Conservation (phyloP, 2,329 filamentous ascomycete species). For the Fusarium kyushuense region DNA sequence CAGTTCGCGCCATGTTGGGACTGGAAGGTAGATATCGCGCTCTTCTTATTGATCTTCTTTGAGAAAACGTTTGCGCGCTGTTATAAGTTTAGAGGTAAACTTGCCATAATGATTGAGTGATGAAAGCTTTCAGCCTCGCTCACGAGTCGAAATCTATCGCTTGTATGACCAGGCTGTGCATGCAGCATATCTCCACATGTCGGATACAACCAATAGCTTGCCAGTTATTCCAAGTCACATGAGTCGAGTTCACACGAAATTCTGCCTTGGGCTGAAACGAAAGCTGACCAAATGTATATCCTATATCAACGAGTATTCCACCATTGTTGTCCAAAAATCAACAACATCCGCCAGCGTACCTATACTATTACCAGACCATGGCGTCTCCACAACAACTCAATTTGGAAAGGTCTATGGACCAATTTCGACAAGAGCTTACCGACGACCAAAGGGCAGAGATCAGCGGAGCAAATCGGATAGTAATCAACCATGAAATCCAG, state of each 20-base stretch:
- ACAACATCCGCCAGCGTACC: neutral
- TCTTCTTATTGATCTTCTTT: too few species aligned
- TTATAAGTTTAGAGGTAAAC: too few species aligned
- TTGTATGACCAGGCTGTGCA: neutral
- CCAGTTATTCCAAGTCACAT: neutral
- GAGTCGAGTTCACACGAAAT: neutral
- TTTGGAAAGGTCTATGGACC: neutral
- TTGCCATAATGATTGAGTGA: too few species aligned
- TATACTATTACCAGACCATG: neutral
- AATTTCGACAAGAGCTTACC: neutral
- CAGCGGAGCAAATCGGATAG: neutral
- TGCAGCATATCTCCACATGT: too few species aligned
- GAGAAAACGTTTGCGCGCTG: too few species aligned
- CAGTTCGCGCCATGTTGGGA: too few species aligned
- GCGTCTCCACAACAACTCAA: neutral
- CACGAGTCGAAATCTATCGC: neutral
- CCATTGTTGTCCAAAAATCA: neutral
- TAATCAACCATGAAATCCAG: neutral
- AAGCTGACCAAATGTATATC: neutral
- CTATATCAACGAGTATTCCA: too few species aligned
- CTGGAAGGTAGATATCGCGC: too few species aligned
- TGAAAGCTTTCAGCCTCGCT: neutral
- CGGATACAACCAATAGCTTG: too few species aligned
- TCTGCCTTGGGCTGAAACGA: neutral
- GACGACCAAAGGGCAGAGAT: neutral